Conservation (phyloP, 331 rosid genomes). For the Spiraea crenata region DNA sequence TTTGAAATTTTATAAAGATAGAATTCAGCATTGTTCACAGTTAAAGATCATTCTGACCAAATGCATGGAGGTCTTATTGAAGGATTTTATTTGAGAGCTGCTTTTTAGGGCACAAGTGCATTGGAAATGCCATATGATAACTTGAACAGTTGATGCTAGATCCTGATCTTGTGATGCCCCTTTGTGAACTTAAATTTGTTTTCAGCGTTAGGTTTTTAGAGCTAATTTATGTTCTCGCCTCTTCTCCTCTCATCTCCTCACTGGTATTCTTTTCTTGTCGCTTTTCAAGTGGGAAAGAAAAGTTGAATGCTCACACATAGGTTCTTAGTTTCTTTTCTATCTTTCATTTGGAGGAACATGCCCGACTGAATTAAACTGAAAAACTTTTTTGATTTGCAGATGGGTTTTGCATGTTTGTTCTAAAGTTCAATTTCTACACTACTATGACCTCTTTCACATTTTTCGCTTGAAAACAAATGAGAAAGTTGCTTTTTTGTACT, state of each 20-base stretch:
- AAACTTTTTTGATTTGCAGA: background rate
- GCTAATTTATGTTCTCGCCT: background rate
- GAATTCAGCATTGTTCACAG: background rate
- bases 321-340: background rate
- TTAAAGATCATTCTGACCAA: background rate
- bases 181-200: background rate
- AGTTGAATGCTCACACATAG: background rate
- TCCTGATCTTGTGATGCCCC: background rate
- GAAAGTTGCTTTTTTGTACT: background rate
- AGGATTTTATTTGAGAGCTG: background rate
- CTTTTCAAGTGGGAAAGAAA: background rate
- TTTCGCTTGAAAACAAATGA: background rate
- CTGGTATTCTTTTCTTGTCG: background rate
- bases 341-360: background rate
- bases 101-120: background rate
- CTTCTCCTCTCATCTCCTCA: background rate
- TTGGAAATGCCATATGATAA: background rate
- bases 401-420: background rate
- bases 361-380: background rate
- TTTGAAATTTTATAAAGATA: background rate
- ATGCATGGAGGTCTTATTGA: background rate
- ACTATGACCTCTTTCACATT: background rate
- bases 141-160: background rate
- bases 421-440: background rate
- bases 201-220: background rate